Evolutionary conservation across 352 stramenopile species (phyloP), one percentile per base, ranked within the genome.

Genomic region (Phytophthora hybrid): DNA sequence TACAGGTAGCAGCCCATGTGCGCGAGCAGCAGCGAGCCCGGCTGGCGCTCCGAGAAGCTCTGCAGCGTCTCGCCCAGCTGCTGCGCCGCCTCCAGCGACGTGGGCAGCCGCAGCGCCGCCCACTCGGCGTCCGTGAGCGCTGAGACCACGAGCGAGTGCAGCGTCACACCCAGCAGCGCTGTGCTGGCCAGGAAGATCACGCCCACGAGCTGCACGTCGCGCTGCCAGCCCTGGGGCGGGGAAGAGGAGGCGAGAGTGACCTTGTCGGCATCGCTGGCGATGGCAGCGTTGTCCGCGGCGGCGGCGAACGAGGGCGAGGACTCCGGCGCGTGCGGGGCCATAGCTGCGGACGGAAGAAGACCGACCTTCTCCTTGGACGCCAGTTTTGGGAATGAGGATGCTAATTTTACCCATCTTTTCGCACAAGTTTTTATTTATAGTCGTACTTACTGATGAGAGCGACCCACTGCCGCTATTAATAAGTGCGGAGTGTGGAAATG

Each of bases 1-100:
- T 91, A 95, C 60, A 95, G 47, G 70, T 95, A 93, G 67, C 81
- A 91, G 51, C 77, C 79, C 74, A 84, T 89, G 76, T 95, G 88
- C 19, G 85, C 87, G 14, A 93, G 60, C 51, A 93, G 75, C 23
- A 94, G 65, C 9, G 84, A 71, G 5, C 57, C 63, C 3, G 64
- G 72, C 57, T 79, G 78, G 11, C 77, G 78, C 18, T 79, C 72
- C 19, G 88, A 74, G 46, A 93, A 86, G 58, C 77, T 80, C 69
- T 88, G 77, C 51, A 93, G 74, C 56, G 78, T 86, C 58, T 88
- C 79, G n/a, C 84, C 88, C 7, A 94, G 79, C 53, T 89, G 78
- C 64, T 94, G 79, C 11, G 85, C 88, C 5, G 81, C 70, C 31
- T 84, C 64, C 21, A 94, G 77, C 41, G 85, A 88, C 37, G 85